Evolutionary conservation across 2,329 filamentous ascomycete genomes (phyloP).

Genomic region (Colletotrichum destructivum): DNA sequence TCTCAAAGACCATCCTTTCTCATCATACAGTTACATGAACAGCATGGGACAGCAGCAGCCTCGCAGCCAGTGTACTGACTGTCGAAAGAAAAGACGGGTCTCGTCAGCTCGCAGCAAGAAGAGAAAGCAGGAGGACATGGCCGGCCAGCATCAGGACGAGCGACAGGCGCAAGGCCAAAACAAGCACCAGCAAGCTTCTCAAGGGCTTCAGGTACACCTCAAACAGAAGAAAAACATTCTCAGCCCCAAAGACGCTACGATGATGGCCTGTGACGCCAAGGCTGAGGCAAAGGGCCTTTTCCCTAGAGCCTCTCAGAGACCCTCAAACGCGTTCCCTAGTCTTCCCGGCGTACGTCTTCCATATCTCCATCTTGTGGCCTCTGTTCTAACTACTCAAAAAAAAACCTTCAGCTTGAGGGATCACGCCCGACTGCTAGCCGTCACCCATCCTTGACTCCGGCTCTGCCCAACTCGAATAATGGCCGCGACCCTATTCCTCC

Average conservation of each 20-base stretch:
- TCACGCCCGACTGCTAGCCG: not conserved
- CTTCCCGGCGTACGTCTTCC: not conserved
- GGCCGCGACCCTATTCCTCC: too few relatives aligned
- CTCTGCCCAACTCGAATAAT: not conserved
- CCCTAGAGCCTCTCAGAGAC: not conserved
- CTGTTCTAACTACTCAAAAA: not conserved
- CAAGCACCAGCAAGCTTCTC: not conserved
- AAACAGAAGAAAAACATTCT: too few relatives aligned
- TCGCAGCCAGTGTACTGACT: constrained; percentile 6
- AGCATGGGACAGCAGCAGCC: not conserved
- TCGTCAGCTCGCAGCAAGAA: constrained; percentile 11
- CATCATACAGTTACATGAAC: not conserved
- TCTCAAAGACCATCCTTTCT: not conserved
- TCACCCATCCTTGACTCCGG: not conserved
- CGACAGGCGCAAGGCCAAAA: not conserved
- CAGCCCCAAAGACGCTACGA: too few relatives aligned
- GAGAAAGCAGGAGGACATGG: not conserved
- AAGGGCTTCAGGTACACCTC: not conserved
- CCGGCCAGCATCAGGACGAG: not conserved
- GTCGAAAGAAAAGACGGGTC: constrained; percentile 18
- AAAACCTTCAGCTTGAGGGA: not conserved
- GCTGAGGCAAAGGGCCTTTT: not conserved
- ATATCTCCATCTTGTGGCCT: too few relatives aligned
- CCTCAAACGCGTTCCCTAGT: not conserved
- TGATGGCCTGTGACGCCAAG: not conserved